phyloP scores from a whole-genome alignment of 2,329 filamentous ascomycete genomes.

The Exophiala oligosperma region DNA sequence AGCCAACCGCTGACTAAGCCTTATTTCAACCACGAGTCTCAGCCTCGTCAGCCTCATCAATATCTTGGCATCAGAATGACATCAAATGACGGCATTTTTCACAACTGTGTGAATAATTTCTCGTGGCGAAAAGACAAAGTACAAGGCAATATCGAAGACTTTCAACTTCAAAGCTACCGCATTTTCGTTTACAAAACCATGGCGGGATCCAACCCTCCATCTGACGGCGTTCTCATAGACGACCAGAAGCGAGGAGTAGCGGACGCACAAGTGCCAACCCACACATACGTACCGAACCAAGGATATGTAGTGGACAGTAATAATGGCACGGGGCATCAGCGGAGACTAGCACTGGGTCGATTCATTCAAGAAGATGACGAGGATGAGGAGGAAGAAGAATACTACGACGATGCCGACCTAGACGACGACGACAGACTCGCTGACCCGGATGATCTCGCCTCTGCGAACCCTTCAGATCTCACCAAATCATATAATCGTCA shows the following conservation, averaged over 20 bases:
- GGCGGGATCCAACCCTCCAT: neutral
- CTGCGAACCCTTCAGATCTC: constrained; percentile 64
- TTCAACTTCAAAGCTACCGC: neutral
- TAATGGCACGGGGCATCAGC: constrained; percentile 32
- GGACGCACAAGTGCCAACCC: constrained; percentile 47
- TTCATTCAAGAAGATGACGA: constrained; percentile 32
- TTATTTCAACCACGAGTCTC: no score
- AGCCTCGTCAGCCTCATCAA: neutral
- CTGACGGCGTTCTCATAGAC: neutral
- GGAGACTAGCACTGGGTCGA: constrained; percentile 28
- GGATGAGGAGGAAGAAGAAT: constrained; percentile 48
- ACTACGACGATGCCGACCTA: constrained; percentile 63
- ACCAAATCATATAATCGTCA: constrained; percentile 90
- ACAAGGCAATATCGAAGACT: neutral
- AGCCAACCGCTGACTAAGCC: no score
- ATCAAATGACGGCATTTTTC: constrained; percentile 5
- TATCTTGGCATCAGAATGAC: neutral
- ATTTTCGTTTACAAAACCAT: neutral
- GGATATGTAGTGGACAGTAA: constrained; percentile 46
- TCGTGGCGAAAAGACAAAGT: neutral
- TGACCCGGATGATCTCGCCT: constrained; percentile 55
- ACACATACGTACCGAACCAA: constrained; percentile 51
- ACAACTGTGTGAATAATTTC: neutral
- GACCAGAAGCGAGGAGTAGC: constrained; percentile 35
- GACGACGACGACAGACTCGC: constrained; percentile 53